These are phyloP conservation scores for Pluteus cervinus DNA, from an alignment of 768 basidiomycete species.

Conservation along the genomic window DNA sequence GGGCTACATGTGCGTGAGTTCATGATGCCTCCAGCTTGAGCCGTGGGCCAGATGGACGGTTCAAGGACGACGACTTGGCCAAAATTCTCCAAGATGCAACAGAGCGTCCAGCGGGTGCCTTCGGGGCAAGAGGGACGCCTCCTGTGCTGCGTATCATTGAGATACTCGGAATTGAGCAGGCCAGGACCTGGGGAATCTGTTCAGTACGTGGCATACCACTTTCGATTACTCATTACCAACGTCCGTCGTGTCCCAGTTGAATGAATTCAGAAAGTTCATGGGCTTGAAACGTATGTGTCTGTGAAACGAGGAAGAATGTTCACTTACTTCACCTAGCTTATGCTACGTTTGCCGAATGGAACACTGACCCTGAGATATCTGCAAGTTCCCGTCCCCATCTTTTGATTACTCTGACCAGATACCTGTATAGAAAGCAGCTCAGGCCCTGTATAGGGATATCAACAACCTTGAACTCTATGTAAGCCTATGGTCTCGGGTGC, in stretches of 20 bases:
- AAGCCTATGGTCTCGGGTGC: not conserved
- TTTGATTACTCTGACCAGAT: not conserved
- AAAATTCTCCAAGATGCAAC: slow-evolving; percentile 58
- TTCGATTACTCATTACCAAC: not conserved
- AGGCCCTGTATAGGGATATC: slow-evolving; percentile 61
- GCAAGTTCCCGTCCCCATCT: slow-evolving; percentile 25
- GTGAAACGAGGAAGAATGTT: not conserved
- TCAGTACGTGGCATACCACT: slow-evolving; percentile 38
- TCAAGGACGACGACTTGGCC: slow-evolving; percentile 60
- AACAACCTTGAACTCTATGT: slow-evolving; percentile 79
- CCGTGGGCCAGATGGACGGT: slow-evolving; percentile 48
- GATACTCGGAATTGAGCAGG: slow-evolving; percentile 61
- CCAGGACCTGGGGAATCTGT: slow-evolving; percentile 65
- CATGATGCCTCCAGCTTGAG: slow-evolving; percentile 30
- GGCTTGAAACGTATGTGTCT: slow-evolving; percentile 53
- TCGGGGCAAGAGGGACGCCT: slow-evolving; percentile 65
- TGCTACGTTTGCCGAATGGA: slow-evolving; percentile 65
- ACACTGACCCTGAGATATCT: slow-evolving; percentile 49
- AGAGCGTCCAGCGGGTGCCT: slow-evolving; percentile 52
- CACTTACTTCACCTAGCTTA: slow-evolving; percentile 39
- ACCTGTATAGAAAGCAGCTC: slow-evolving; percentile 46
- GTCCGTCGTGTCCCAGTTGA: slow-evolving; percentile 34
- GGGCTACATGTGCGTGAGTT: not conserved
- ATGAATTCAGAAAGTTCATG: slow-evolving; percentile 69
- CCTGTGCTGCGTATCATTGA: slow-evolving; percentile 62